phyloP scores from a whole-genome alignment of 495 filamentous ascomycete genomes.

The Podospora fimiseda region DNA sequence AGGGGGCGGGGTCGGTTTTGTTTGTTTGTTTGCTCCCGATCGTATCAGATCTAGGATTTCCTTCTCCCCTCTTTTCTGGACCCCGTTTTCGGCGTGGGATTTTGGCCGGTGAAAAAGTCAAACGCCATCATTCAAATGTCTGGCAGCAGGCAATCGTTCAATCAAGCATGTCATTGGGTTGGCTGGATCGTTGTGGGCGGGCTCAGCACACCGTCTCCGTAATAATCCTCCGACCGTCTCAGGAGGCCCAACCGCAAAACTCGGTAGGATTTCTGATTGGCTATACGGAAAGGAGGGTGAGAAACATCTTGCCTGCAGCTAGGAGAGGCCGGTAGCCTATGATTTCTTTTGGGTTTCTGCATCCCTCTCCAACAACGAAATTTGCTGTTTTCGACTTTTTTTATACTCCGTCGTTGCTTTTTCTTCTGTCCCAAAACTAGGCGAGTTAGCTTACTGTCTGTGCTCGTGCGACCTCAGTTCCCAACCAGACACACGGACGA shows the following conservation, averaged over 20 bases:
- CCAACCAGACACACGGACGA: not conserved
- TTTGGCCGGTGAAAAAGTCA: too few species aligned
- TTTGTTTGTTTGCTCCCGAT: too few species aligned
- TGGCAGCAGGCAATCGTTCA: too few species aligned
- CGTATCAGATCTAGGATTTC: too few species aligned
- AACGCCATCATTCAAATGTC: too few species aligned
- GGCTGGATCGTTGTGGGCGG: too few species aligned
- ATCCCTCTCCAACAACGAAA: not conserved
- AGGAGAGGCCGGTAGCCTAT: not conserved
- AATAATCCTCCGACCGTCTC: constrained; percentile 12
- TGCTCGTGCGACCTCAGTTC: constrained; percentile 10
- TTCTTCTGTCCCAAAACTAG: not conserved
- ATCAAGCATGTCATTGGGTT: too few species aligned
- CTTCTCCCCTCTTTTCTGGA: too few species aligned
- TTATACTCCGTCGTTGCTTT: not conserved
- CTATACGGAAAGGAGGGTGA: not conserved
- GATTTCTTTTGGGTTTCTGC: not conserved
- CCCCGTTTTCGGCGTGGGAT: too few species aligned
- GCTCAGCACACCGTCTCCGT: constrained; percentile 7
- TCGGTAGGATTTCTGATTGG: constrained; percentile 13
- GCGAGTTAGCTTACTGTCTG: constrained; percentile 2
- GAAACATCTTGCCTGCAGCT: constrained; percentile 2
- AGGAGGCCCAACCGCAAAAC: constrained; percentile 12
- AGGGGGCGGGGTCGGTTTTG: too few species aligned
- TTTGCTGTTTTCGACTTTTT: not conserved